Conservation (phyloP, 805 yeast species). For the Candida stauntonica region DNA sequence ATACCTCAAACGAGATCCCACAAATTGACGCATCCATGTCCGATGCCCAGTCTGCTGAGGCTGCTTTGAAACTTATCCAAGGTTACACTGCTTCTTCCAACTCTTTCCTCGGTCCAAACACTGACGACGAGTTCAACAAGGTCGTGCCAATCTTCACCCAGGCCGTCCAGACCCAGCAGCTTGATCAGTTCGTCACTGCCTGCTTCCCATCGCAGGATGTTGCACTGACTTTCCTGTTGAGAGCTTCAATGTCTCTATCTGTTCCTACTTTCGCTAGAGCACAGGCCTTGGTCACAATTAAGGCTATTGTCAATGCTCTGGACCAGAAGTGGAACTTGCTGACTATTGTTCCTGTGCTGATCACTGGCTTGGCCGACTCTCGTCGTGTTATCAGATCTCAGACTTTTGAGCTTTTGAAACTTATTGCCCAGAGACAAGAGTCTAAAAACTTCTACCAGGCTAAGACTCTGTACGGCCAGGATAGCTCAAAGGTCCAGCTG, state of each 20-base stretch:
- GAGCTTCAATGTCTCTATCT: slow-evolving; percentile 52
- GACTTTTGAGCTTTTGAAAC: slow-evolving; percentile 35
- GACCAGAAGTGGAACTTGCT: slow-evolving; percentile 41
- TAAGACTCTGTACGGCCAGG: slow-evolving; percentile 53
- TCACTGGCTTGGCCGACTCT: slow-evolving; percentile 49
- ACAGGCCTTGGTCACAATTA: slow-evolving; percentile 41
- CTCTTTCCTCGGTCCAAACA: slow-evolving; percentile 35
- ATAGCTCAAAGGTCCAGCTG: slow-evolving; percentile 45
- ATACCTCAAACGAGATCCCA: not conserved
- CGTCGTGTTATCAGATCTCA: slow-evolving; percentile 47
- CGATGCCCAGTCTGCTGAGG: slow-evolving; percentile 10
- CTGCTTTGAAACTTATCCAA: slow-evolving; percentile 17
- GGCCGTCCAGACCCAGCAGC: slow-evolving; percentile 32
- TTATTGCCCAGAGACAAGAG: slow-evolving; percentile 34
- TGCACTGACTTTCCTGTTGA: slow-evolving; percentile 52
- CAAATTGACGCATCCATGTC: slow-evolving; percentile 21
- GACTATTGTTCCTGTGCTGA: slow-evolving; percentile 53
- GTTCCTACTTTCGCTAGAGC: slow-evolving; percentile 57
- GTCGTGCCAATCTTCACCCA: slow-evolving; percentile 41
- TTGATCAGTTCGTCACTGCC: slow-evolving; percentile 27
- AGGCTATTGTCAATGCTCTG: slow-evolving; percentile 29
- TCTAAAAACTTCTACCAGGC: slow-evolving; percentile 42
- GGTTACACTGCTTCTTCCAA: slow-evolving; percentile 14
- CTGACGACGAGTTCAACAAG: slow-evolving; percentile 37
- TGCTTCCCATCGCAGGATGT: slow-evolving; percentile 39